Conservation (phyloP, 164 flowering plant species). For the Vitis amurensis region DNA sequence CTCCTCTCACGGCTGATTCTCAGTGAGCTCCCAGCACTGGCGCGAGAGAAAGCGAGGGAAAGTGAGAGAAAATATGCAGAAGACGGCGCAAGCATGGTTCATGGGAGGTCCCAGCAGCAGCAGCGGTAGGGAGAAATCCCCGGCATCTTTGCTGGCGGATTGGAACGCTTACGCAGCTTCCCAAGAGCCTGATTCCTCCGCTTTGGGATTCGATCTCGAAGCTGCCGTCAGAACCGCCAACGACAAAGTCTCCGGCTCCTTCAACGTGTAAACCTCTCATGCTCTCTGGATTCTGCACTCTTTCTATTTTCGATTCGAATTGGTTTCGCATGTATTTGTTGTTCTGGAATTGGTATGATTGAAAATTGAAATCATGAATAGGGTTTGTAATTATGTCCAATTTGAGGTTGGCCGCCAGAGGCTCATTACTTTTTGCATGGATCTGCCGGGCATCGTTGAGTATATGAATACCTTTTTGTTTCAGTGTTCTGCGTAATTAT, state of each 20-base stretch:
- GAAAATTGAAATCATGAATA: no score
- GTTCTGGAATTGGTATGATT: no score
- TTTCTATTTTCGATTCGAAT: background rate
- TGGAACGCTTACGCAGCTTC: slow-evolving; percentile 89
- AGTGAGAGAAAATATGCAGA: slow-evolving; percentile 16
- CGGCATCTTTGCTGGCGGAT: slow-evolving; percentile 73
- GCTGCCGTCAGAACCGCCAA: slow-evolving; percentile 83
- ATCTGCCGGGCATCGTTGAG: no score
- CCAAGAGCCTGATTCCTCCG: slow-evolving; percentile 29
- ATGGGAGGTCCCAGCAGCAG: slow-evolving; percentile 36
- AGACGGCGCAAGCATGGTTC: slow-evolving; percentile 75
- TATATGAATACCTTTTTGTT: no score
- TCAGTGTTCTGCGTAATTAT: no score
- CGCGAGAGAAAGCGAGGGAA: background rate
- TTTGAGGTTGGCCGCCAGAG: no score
- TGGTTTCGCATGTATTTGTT: no score
- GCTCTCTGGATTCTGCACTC: background rate
- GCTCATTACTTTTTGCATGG: no score
- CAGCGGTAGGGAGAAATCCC: slow-evolving; percentile 32
- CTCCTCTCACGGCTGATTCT: no score
- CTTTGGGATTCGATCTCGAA: slow-evolving; percentile 73
- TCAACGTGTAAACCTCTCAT: slow-evolving; percentile 59
- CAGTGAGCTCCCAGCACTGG: no score
- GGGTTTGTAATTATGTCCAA: no score
- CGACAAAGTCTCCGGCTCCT: slow-evolving; percentile 82